Conservation (phyloP, 306 rosid species). For the Cicer judaicum region DNA sequence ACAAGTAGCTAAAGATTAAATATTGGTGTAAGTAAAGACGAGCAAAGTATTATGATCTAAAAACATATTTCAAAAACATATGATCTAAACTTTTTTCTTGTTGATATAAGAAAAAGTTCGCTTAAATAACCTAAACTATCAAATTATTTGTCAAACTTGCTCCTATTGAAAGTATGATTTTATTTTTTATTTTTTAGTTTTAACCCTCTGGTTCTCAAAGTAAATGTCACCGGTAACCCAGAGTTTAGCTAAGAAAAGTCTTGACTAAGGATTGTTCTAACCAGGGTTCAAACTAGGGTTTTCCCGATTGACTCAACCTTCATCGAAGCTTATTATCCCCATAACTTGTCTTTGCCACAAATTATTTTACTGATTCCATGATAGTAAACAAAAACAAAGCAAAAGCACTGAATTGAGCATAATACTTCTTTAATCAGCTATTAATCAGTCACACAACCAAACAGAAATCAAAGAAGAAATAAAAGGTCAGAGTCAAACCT, state of each 20-base stretch:
- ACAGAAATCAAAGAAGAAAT: slow-evolving; percentile 10
- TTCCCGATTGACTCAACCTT: too few relatives aligned
- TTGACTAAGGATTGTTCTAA: too few relatives aligned
- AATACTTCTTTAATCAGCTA: slow-evolving; percentile 11
- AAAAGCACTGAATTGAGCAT: neutral
- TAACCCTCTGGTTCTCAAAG: too few relatives aligned
- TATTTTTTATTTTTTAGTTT: too few relatives aligned
- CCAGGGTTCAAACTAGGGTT: too few relatives aligned
- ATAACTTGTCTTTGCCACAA: neutral
- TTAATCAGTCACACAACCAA: slow-evolving; percentile 5
- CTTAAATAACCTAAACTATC: slow-evolving; percentile 14
- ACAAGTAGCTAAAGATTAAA: slow-evolving; percentile 29
- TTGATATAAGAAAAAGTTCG: slow-evolving; percentile 21
- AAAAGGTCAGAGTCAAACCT: slow-evolving; percentile 32
- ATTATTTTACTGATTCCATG: neutral
- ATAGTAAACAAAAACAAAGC: neutral
- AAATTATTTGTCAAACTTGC: slow-evolving; percentile 9
- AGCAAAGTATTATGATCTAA: neutral
- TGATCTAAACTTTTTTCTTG: neutral
- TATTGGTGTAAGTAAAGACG: slow-evolving; percentile 7
- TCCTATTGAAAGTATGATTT: neutral
- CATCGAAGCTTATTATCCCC: too few relatives aligned
- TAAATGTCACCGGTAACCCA: too few relatives aligned
- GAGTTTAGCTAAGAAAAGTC: too few relatives aligned
- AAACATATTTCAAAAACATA: neutral